Evolutionary conservation across 2,329 filamentous ascomycete species (phyloP), one percentile per base, ranked within the genome.

Genomic region (Aureobasidium zeae): DNA sequence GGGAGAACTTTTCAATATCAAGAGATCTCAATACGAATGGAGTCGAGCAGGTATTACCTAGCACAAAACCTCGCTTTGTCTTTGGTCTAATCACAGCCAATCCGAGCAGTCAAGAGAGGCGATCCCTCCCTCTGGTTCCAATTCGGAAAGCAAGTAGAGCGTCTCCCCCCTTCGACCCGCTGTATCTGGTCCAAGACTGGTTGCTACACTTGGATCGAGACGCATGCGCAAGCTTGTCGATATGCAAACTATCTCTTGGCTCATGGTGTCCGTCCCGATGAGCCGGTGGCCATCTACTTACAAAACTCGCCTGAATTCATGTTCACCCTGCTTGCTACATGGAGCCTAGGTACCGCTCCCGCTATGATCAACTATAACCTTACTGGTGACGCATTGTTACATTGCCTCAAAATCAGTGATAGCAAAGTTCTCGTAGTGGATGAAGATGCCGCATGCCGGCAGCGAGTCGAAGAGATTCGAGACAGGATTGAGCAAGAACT

Each of bases 121-220:
- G 68, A 72, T 16, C 53, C 70, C 6, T 83, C 76, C 16, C 65
- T 76, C 1, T 86, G 80, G 71, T 83, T 83, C 59, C 62, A 74
- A 44, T 78, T 86, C 55, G 74, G 79, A 55, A 64, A 70, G 10
- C 63, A 72, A 6, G 48, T 41, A 11, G 64, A 69, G 31, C 48
- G 49, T 16, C 48, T 50, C 26, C 49, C 53, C 45, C 41, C 51
- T 16, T 32, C 39, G 44, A 68, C 70, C 32, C 68, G 73, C 46
- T 77, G 75, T 51, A 71, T 87, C 52, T 86, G 83, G 83, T 81
- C 78, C 28, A 74, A 78, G 9, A 66, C 67, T 32, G 71, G 73
- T 16, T 70, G 66, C 51, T 79, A 76, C 60, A 79, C 76, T 2
- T 83, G 73, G 62, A 62, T 63, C 15, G 65, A 81, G 51, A 58